Conservation (phyloP, 176 grass and related monocot genomes). For the Carex scoparia region DNA sequence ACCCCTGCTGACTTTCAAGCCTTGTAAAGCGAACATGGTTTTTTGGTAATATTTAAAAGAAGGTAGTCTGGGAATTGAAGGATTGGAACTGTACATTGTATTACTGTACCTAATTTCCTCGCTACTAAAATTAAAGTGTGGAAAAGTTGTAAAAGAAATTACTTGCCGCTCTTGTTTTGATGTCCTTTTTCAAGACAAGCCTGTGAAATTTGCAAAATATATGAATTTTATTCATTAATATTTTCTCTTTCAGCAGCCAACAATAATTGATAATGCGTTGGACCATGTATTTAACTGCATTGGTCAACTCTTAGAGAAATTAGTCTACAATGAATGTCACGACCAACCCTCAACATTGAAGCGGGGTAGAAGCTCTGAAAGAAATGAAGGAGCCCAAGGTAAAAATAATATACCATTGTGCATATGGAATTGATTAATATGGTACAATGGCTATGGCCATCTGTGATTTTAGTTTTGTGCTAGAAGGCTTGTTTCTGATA, state of each 20-base stretch:
- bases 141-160: not conserved
- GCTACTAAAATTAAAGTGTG: not conserved
- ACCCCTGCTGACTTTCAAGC: not conserved
- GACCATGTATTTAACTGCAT: conserved; percentile 61
- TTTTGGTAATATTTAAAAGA: not conserved
- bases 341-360: conserved; percentile 28
- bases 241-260: conserved; percentile 34
- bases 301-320: conserved; percentile 38
- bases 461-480: not conserved
- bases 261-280: conserved; percentile 39
- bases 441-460: not conserved
- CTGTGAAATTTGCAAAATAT: not conserved
- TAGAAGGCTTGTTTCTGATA: not conserved
- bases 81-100: not conserved
- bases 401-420: conserved; percentile 4
- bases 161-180: not conserved
- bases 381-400: conserved; percentile 43
- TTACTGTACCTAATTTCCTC: not conserved
- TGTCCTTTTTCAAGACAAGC: not conserved
- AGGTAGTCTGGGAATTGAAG: not conserved
- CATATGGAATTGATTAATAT: not conserved
- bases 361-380: conserved; percentile 26
- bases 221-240: conserved; percentile 1
- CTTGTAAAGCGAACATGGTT: not conserved
- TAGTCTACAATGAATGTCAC: conserved; percentile 10